Percentiles rank a stretch among this genome's conserved stretches.
Evolutionary conservation across 129 eudicot genomes (phyloP).

Genomic region (Chrysanthemum makinoi): DNA sequence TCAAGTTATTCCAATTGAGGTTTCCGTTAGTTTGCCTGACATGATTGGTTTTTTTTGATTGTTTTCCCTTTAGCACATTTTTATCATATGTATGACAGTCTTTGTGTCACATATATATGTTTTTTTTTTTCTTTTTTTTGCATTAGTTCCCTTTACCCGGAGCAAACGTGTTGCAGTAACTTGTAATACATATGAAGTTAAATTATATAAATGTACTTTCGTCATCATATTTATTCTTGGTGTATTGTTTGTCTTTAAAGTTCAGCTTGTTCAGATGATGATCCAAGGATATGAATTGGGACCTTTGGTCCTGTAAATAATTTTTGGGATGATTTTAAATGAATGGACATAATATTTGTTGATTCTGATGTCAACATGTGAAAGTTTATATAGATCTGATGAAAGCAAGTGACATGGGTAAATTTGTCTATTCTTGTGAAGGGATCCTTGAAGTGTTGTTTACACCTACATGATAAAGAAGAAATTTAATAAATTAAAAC

Average conservation of each 20-base stretch:
- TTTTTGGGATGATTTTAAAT: not conserved
- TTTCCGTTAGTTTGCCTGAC: slow-evolving; percentile 5
- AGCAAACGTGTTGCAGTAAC: not conserved
- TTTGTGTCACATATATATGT: not conserved
- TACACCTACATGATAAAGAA: no score
- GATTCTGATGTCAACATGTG: not conserved
- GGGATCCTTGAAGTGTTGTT: no score
- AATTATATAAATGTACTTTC: not conserved
- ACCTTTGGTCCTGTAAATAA: not conserved
- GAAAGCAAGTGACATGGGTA: not conserved
- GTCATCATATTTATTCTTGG: not conserved
- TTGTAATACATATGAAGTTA: not conserved
- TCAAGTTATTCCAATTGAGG: slow-evolving; percentile 11
- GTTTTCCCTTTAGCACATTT: not conserved
- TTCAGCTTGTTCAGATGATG: not conserved
- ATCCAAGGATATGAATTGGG: not conserved
- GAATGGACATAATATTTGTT: not conserved
- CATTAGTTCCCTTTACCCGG: not conserved
- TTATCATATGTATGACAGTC: not conserved
- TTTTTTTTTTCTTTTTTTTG: not conserved
- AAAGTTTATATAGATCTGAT: not conserved
- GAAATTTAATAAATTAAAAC: no score
- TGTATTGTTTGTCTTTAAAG: not conserved
- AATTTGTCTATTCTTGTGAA: not conserved
- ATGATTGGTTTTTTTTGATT: not conserved